Evolutionary conservation across 1,139 yeast genomes (phyloP), one percentile per base, ranked within the genome.

Genomic region (Scheffersomyces stambukii): DNA sequence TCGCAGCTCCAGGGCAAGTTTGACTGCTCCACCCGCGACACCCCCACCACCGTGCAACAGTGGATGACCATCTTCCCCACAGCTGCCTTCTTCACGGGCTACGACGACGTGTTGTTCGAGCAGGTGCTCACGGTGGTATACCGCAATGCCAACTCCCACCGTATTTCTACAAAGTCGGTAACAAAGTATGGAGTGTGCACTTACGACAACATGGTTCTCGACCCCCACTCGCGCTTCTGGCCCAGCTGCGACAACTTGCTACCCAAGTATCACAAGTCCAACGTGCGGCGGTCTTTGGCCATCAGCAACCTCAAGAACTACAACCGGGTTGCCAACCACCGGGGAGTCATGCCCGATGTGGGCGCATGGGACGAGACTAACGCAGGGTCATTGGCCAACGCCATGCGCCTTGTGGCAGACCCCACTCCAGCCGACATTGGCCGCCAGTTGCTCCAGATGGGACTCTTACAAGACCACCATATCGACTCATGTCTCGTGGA

Each of bases 201-300:
- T 11, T 77, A 75, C 44, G 68, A 71, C 19, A 68, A 80, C 26
- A 60, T 88, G 46, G 75, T 85, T 5, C 54, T 85, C 20, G 75
- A 72, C 34, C 53, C 66, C 0, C 55, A 70, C 23, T 84, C 95
- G 2, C 64, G 84, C 30, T 89, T 78, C 50, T 83, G 72, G 60
- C 86, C 83, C 2, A 93, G 95, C 2, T 75, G 93, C 43, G 75
- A 78, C 40, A 86, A 86, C 45, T 60, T 89, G 28, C 52, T 70
- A 1, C 63, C 65, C 0, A 54, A 64, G 8, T 67, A 69, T 42
- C 63, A 64, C 40, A 52, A 63, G 8, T 75, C 86, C 9, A 75
- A 75, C 29, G 85, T 81, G 4, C 66, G 94, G 38, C 70, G 76
- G 38, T 80, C 93, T 0, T 60, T 89, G 24, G 96, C 96, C 0